Conservation (phyloP, 2,329 filamentous ascomycete species). For the Ophiostoma angusticollis region DNA sequence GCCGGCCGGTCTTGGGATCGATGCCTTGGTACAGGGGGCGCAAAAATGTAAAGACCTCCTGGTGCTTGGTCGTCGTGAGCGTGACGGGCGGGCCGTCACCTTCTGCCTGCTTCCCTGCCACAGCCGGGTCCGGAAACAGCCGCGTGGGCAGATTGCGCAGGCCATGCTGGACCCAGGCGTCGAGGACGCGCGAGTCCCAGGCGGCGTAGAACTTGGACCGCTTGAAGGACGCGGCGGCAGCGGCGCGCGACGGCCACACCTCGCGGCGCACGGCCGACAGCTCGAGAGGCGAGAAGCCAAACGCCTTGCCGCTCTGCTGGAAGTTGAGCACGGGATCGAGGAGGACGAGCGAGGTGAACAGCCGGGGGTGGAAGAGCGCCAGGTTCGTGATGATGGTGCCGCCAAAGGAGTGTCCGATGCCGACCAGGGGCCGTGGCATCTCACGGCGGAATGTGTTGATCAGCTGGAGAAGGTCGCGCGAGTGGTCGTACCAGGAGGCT, state of each 20-base stretch:
- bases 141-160: constrained; percentile 60
- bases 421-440: constrained; percentile 72
- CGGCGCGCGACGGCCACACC: constrained; percentile 63
- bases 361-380: constrained; percentile 64
- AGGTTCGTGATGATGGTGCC: constrained; percentile 60
- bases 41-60: constrained; percentile 72
- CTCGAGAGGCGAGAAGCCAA: constrained; percentile 31
- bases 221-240: constrained; percentile 53
- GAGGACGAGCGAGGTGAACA: constrained; percentile 62
- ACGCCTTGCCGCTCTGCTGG: constrained; percentile 26
- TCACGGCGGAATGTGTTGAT: constrained; percentile 69
- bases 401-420: constrained; percentile 83
- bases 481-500: constrained; percentile 79
- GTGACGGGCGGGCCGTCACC: constrained; percentile 37
- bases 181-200: constrained; percentile 73
- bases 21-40: constrained; percentile 42
- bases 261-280: constrained; percentile 64
- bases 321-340: constrained; percentile 80
- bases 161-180: constrained; percentile 59
- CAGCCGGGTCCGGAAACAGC: constrained; percentile 33
- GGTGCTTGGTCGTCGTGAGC: constrained; percentile 70
- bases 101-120: background rate
- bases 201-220: constrained; percentile 62
- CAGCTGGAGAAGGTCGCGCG: constrained; percentile 72
- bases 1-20: constrained; percentile 22